A percentile compares a stretch with the other conserved stretches of the same genome.
Conservation (phyloP, 2,329 filamentous ascomycete species). For the Didymella exigua region DNA sequence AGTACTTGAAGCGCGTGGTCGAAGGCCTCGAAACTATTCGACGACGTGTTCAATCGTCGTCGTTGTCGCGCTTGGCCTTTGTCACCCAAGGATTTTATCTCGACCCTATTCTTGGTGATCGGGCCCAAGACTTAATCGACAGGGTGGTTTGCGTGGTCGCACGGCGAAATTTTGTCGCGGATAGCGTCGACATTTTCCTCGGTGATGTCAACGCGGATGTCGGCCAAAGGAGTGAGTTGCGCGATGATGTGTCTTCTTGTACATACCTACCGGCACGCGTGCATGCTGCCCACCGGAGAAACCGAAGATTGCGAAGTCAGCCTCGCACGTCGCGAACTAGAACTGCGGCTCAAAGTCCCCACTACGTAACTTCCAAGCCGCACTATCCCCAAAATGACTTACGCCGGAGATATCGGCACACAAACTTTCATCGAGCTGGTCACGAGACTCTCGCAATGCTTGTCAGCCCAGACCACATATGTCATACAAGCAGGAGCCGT, state of each 20-base stretch:
- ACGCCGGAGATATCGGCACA: constrained; percentile 24
- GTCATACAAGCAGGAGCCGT: constrained; percentile 27
- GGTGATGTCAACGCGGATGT: background rate
- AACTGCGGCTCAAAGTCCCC: constrained; percentile 21
- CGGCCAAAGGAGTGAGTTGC: background rate
- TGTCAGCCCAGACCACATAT: constrained; percentile 21
- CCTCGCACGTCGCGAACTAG: constrained; percentile 1
- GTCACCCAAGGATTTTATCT: background rate
- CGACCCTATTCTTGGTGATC: background rate
- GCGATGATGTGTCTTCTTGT: background rate
- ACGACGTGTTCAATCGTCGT: background rate
- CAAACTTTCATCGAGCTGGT: constrained; percentile 1
- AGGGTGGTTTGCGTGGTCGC: background rate
- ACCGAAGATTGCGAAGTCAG: constrained; percentile 3
- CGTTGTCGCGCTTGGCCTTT: background rate
- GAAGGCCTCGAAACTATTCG: background rate
- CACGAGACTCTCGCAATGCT: constrained; percentile 21
- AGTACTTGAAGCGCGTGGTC: background rate
- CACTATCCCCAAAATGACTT: constrained; percentile 4
- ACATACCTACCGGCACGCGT: background rate
- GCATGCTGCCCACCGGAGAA: constrained; percentile 8
- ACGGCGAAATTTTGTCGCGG: background rate
- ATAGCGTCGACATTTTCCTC: background rate
- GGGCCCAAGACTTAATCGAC: background rate
- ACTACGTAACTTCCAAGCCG: constrained; percentile 17